Conservation (phyloP, 257 asterid genomes). For the Gentiana macrophylla region DNA sequence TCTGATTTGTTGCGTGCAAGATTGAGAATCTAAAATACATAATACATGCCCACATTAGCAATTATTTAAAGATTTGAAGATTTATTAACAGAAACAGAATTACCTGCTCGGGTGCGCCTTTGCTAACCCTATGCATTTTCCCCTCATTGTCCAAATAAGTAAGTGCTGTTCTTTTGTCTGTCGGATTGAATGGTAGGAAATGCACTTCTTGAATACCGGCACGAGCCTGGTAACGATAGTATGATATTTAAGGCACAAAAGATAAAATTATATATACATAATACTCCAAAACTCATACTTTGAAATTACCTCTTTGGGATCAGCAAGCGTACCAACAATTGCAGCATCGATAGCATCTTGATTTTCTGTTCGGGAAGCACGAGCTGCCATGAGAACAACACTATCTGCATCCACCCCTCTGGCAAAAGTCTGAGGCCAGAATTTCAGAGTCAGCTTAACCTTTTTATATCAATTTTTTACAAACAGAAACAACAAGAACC, state of each 20-base stretch:
- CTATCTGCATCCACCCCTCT: constrained; percentile 63
- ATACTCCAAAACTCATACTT: not conserved
- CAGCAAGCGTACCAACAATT: constrained; percentile 67
- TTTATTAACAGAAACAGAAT: not conserved
- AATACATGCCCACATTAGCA: not conserved
- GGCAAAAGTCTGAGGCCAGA: constrained; percentile 18
- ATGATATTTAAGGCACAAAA: too few relatives aligned
- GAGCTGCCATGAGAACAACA: constrained; percentile 85
- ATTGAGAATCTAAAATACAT: constrained; percentile 51
- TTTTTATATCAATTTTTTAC: not conserved
- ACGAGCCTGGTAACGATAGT: constrained; percentile 22
- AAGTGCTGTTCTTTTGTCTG: constrained; percentile 54
- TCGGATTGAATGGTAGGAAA: constrained; percentile 45
- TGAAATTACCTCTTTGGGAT: constrained; percentile 55
- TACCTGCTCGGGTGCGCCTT: constrained; percentile 67
- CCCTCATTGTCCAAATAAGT: constrained; percentile 41
- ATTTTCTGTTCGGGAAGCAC: constrained; percentile 79
- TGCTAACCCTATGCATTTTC: constrained; percentile 48
- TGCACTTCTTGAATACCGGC: constrained; percentile 40
- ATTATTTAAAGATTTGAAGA: not conserved
- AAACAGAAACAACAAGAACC: too few relatives aligned
- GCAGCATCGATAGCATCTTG: constrained; percentile 86
- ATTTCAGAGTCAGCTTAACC: not conserved
- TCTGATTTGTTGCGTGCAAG: constrained; percentile 71
- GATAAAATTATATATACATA: not conserved